phyloP scores from a whole-genome alignment of 2,329 filamentous ascomycete genomes.

The Biscogniauxia marginata region DNA sequence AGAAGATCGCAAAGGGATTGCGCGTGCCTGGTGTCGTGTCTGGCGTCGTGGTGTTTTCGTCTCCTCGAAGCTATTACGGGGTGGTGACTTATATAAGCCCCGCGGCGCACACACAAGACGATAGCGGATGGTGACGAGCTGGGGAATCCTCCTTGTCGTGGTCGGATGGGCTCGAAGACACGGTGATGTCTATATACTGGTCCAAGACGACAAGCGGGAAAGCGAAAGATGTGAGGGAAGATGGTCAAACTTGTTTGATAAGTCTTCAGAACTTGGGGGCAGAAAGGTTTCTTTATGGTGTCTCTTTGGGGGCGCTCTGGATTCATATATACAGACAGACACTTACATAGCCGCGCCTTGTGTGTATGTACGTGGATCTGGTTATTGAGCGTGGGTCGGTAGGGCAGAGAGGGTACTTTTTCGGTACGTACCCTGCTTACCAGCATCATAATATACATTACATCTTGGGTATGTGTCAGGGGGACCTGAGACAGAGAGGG shows the following conservation, averaged over 20 bases:
- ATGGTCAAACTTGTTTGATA: neutral
- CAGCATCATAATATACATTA: neutral
- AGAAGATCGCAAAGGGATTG: neutral
- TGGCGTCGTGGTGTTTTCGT: neutral
- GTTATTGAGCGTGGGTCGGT: neutral
- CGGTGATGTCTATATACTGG: neutral
- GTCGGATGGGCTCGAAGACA: neutral
- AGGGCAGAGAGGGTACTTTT: conserved; percentile 3
- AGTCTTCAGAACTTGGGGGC: neutral
- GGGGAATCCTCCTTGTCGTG: neutral
- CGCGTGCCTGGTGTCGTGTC: neutral
- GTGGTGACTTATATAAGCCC: neutral
- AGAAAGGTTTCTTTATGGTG: neutral
- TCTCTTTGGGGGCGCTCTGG: neutral
- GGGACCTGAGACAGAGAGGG: neutral
- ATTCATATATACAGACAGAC: neutral
- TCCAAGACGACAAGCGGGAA: neutral
- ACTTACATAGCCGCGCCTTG: conserved; percentile 4
- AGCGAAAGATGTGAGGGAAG: neutral
- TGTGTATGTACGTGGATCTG: conserved; percentile 1
- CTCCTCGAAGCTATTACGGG: neutral
- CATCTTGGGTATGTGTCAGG: neutral
- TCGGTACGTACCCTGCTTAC: neutral
- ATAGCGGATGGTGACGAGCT: neutral
- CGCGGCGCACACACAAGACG: neutral